Evolutionary conservation across 495 filamentous ascomycete genomes (phyloP).

Genomic region (Aspergillus sclerotiicarbonarius): DNA sequence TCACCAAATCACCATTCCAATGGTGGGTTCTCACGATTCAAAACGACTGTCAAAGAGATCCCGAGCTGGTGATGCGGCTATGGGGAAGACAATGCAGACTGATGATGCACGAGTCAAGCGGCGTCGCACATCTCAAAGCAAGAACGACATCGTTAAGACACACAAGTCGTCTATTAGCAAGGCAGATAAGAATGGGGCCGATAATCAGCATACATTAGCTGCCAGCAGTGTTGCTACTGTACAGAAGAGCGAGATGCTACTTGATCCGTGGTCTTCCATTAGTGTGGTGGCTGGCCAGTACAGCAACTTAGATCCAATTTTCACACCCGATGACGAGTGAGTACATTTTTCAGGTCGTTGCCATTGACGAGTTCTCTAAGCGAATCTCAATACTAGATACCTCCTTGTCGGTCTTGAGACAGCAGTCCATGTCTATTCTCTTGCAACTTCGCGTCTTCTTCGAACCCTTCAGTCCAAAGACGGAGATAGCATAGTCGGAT

Average conservation of each 20-base stretch:
- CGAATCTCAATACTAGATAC: conserved; percentile 45
- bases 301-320: conserved; percentile 68
- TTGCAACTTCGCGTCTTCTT: conserved; percentile 72
- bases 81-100: conserved; percentile 21
- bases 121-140: conserved; percentile 30
- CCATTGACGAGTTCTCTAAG: conserved; percentile 20
- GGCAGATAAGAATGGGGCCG: not conserved
- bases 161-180: not conserved
- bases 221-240: not conserved
- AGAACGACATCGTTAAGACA: conserved; percentile 1
- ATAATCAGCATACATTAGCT: not conserved
- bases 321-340: conserved; percentile 79
- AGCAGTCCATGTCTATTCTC: conserved; percentile 77
- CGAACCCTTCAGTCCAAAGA: conserved; percentile 51
- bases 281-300: conserved; percentile 34
- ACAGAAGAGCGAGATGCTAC: not conserved
- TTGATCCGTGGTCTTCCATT: conserved; percentile 34
- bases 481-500: conserved; percentile 46
- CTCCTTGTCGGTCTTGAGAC: conserved; percentile 62
- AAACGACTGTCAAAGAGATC: conserved; percentile 34
- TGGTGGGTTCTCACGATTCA: conserved; percentile 22
- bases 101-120: conserved; percentile 33
- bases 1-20: conserved; percentile 10
- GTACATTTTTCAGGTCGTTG: conserved; percentile 20
- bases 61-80: conserved; percentile 32